phyloP scores from a whole-genome alignment of 2,329 filamentous ascomycete species.

The Hymenoscyphus occultus region DNA sequence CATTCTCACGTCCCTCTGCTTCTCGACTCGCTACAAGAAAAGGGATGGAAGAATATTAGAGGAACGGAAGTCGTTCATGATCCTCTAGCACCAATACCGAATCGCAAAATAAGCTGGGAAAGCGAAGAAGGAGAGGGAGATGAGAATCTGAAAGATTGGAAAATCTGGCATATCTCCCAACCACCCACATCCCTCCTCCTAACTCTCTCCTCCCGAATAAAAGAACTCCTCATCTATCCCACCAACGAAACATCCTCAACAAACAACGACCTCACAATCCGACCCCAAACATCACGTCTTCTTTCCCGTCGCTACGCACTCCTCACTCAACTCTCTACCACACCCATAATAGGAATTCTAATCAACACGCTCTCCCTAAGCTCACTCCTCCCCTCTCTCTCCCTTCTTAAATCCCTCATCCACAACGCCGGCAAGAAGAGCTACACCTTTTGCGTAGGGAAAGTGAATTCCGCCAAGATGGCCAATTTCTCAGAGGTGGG shows the following conservation, averaged over 20 bases:
- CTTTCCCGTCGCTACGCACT: constrained; percentile 87
- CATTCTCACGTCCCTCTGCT: constrained; percentile 68
- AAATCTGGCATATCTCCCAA: constrained; percentile 79
- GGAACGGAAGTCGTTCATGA: constrained; percentile 72
- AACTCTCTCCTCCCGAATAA: constrained; percentile 79
- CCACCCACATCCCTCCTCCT: constrained; percentile 82
- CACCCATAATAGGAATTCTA: constrained; percentile 84
- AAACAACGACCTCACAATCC: constrained; percentile 36
- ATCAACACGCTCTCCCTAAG: constrained; percentile 93
- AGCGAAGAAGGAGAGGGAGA: constrained; percentile 39
- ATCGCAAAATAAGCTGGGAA: constrained; percentile 64
- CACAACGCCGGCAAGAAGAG: constrained; percentile 82
- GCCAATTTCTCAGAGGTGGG: constrained; percentile 96
- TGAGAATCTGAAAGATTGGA: constrained; percentile 48
- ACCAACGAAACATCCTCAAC: constrained; percentile 39
- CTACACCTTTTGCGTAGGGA: constrained; percentile 95
- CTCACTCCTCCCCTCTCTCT: constrained; percentile 82
- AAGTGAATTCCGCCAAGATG: constrained; percentile 91
- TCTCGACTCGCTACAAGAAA: constrained; percentile 48
- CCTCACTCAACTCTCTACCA: constrained; percentile 74
- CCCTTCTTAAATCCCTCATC: constrained; percentile 70
- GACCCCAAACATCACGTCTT: constrained; percentile 46
- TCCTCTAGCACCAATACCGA: constrained; percentile 78
- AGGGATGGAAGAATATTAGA: constrained; percentile 69
- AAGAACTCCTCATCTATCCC: constrained; percentile 74